Evolutionary conservation across 805 yeast species (phyloP).

Genomic region (Brettanomyces naardenensis): DNA sequence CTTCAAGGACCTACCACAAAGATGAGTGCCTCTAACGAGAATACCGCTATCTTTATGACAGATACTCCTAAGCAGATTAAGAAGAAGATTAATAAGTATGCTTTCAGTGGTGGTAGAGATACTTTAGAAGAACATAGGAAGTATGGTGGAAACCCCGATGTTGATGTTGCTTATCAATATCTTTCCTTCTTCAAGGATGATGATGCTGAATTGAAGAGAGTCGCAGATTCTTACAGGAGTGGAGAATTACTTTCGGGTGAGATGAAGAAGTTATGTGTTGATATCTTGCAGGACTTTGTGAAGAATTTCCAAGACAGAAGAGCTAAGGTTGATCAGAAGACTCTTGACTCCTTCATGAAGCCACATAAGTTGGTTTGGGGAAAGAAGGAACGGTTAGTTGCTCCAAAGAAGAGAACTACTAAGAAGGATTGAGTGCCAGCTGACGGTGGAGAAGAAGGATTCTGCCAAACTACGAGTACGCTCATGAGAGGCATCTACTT

Average conservation of each 20-base stretch:
- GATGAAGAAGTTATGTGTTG: slow-evolving; percentile 81
- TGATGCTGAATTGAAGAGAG: slow-evolving; percentile 62
- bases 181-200: slow-evolving; percentile 84
- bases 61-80: slow-evolving; percentile 89
- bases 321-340: slow-evolving; percentile 51
- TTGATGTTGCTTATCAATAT: slow-evolving; percentile 93
- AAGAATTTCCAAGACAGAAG: slow-evolving; percentile 77
- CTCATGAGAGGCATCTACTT: background rate
- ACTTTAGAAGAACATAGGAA: slow-evolving; percentile 85
- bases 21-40: slow-evolving; percentile 92
- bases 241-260: slow-evolving; percentile 91
- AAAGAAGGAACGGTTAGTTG: slow-evolving; percentile 61
- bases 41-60: slow-evolving; percentile 89
- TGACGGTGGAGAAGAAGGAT: background rate
- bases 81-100: slow-evolving; percentile 92
- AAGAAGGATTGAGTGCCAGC: slow-evolving; percentile 18
- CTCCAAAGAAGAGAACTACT: slow-evolving; percentile 48
- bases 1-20: slow-evolving; percentile 93
- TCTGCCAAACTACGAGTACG: too few relatives aligned
- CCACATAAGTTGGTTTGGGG: slow-evolving; percentile 81
- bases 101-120: slow-evolving; percentile 90
- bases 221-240: slow-evolving; percentile 56
- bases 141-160: slow-evolving; percentile 89
- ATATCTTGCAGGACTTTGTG: slow-evolving; percentile 71
- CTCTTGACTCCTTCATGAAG: slow-evolving; percentile 64